Conservation (phyloP, 192 early-diverging fungal species). For the Linnemannia hyalina region DNA sequence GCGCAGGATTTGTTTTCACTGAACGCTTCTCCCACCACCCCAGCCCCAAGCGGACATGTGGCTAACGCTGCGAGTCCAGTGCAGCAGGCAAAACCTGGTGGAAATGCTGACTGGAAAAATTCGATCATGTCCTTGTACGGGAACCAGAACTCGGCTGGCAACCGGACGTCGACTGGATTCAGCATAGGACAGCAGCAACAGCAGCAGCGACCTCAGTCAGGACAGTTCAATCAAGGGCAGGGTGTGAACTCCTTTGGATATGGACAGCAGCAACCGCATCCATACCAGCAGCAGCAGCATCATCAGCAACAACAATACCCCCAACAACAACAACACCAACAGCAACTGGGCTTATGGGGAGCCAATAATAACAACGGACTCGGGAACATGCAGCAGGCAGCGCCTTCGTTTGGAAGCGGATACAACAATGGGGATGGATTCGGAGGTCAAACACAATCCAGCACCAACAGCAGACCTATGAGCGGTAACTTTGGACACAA, state of each 20-base stretch:
- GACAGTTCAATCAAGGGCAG: conserved; percentile 26
- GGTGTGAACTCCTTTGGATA: conserved; percentile 26
- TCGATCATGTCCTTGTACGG: conserved; percentile 54
- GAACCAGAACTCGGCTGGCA: conserved; percentile 28
- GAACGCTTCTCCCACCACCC: conserved; percentile 1
- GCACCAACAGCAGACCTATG: conserved; percentile 10
- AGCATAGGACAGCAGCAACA: conserved; percentile 19
- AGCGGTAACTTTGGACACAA: conserved; percentile 4
- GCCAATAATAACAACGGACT: conserved; percentile 21
- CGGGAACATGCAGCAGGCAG: conserved; percentile 25
- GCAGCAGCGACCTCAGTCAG: conserved; percentile 19
- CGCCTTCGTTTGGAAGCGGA: conserved; percentile 20
- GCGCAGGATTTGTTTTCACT: conserved; percentile 45
- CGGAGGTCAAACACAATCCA: conserved; percentile 7
- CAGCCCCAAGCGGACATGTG: conserved; percentile 6
- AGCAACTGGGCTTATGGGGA: conserved; percentile 30
- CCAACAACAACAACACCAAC: conserved; percentile 7
- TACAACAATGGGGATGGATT: conserved; percentile 4
- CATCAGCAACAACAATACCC: background rate
- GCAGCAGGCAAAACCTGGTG: conserved; percentile 1
- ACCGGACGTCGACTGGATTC: conserved; percentile 23
- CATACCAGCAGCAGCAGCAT: background rate
- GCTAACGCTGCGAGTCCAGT: background rate
- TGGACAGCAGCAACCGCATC: conserved; percentile 22
- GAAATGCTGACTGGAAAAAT: conserved; percentile 45